A percentile compares a stretch with the other conserved stretches of the same genome.
Evolutionary conservation across 441 rosid species (phyloP).

Genomic region (Adansonia gregorii): DNA sequence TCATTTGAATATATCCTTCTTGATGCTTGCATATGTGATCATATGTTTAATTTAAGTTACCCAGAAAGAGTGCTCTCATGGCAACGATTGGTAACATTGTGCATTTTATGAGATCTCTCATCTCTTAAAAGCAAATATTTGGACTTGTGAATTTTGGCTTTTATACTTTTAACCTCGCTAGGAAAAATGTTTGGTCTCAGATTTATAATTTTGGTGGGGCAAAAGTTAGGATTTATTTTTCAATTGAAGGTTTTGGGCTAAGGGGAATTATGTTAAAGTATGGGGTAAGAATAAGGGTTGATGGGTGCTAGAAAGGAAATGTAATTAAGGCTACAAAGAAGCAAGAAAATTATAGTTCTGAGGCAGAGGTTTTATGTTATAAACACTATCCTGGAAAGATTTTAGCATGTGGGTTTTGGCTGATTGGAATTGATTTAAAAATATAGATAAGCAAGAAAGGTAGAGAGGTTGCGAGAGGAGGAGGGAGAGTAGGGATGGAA

Average conservation of each 20-base stretch:
- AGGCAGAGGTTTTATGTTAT: background rate
- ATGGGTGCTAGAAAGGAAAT: background rate
- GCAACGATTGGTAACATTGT: background rate
- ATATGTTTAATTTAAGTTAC: background rate
- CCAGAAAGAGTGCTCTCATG: background rate
- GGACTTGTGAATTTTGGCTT: background rate
- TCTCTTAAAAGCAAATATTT: background rate
- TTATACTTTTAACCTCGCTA: background rate
- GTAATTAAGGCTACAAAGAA: slow-evolving; percentile 1
- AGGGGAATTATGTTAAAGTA: background rate
- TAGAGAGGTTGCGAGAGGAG: background rate
- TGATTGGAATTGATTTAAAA: background rate
- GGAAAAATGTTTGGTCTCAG: background rate
- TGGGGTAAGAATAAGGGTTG: background rate
- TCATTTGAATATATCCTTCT: background rate
- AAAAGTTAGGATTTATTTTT: background rate
- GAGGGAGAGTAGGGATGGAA: background rate
- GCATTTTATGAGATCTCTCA: background rate
- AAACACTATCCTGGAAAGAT: background rate
- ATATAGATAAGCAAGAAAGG: background rate
- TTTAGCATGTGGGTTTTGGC: background rate
- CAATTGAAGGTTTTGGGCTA: background rate
- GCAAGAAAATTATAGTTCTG: background rate
- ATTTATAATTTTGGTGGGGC: background rate
- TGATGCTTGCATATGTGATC: background rate